phyloP scores from a whole-genome alignment of 331 rosid species.

The Arachis monticola region DNA sequence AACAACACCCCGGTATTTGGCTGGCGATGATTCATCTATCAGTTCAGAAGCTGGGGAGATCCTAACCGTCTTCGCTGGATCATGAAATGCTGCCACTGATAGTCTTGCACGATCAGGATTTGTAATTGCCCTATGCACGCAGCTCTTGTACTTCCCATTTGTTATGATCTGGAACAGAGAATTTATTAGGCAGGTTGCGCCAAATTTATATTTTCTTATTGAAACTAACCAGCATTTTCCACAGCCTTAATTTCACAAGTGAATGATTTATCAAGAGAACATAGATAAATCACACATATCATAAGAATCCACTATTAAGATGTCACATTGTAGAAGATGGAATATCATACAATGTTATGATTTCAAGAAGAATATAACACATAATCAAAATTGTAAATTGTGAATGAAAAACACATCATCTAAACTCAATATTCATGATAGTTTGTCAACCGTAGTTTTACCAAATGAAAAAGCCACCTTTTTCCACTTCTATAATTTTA shows the following conservation, averaged over 20 bases:
- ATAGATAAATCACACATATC: not conserved
- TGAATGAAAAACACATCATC: not conserved
- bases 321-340: slow-evolving; percentile 7
- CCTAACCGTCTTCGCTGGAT: slow-evolving; percentile 72
- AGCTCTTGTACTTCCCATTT: slow-evolving; percentile 84
- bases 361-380: not conserved
- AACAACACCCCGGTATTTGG: slow-evolving; percentile 63
- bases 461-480: not conserved
- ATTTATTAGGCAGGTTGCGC: slow-evolving; percentile 14
- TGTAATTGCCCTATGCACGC: slow-evolving; percentile 74
- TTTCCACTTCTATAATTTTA: not conserved
- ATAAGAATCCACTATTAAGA: slow-evolving; percentile 4
- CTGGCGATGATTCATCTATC: slow-evolving; percentile 55
- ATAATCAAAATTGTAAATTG: not conserved
- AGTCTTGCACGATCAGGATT: slow-evolving; percentile 68
- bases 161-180: slow-evolving; percentile 64
- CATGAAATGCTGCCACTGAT: slow-evolving; percentile 89
- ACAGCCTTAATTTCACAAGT: slow-evolving; percentile 1
- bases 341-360: slow-evolving; percentile 27
- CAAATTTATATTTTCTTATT: not conserved
- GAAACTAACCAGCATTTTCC: slow-evolving; percentile 20
- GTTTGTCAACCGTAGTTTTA: not conserved
- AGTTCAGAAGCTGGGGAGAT: slow-evolving; percentile 72
- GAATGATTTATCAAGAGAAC: slow-evolving; percentile 30
- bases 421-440: not conserved